phyloP scores from a whole-genome alignment of 2,329 filamentous ascomycete genomes.

The Trichoderma hamatum region DNA sequence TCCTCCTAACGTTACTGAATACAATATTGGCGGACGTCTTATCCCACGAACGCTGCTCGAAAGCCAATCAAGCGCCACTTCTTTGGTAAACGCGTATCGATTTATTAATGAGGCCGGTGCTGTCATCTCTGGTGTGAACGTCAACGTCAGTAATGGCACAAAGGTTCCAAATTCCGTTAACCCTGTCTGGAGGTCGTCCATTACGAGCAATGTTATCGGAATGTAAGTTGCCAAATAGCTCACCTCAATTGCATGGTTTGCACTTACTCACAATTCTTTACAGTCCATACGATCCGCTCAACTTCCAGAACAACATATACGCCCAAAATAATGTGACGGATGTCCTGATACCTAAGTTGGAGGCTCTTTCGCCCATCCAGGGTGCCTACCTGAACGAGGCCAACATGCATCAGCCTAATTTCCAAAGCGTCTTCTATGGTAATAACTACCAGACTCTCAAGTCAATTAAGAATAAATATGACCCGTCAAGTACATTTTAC shows the following conservation, averaged over 20 bases:
- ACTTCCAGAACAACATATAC: neutral
- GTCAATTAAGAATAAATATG: slow-evolving; percentile 52
- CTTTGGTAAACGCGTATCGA: neutral
- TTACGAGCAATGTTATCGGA: slow-evolving; percentile 4
- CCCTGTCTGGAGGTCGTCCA: slow-evolving; percentile 5
- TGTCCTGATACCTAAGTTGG: neutral
- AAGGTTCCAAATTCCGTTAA: neutral
- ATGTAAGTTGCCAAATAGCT: neutral
- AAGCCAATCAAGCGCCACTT: neutral
- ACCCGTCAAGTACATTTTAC: slow-evolving; percentile 49
- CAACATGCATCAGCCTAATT: slow-evolving; percentile 46
- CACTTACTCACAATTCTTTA: neutral
- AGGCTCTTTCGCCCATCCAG: neutral
- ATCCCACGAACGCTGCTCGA: neutral
- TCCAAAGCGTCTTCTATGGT: slow-evolving; percentile 48
- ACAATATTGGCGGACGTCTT: slow-evolving; percentile 14
- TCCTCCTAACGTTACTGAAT: neutral
- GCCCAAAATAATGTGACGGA: neutral
- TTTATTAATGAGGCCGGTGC: neutral
- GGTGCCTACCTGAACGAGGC: slow-evolving; percentile 50
- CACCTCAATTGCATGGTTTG: neutral
- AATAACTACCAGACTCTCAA: slow-evolving; percentile 44
- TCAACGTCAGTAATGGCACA: neutral
- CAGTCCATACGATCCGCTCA: neutral
- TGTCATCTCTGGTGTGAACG: neutral